Evolutionary conservation across 768 basidiomycete species (phyloP).

Genomic region (Lyophyllum decastes): DNA sequence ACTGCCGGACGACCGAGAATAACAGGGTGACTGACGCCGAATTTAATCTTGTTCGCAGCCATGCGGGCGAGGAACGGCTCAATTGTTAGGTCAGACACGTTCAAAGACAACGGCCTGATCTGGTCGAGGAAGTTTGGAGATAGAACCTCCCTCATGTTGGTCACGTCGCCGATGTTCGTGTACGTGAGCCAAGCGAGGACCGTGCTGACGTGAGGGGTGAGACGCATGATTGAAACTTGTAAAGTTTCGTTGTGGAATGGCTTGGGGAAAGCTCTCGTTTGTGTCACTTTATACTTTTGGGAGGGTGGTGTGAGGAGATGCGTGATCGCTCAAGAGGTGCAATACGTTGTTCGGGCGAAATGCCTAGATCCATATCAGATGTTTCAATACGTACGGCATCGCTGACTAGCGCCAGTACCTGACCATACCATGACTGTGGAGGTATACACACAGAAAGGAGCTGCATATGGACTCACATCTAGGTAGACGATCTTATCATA

Average conservation of each 20-base stretch:
- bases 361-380: neutral
- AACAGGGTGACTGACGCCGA: neutral
- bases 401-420: neutral
- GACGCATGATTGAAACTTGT: neutral
- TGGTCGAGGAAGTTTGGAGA: constrained; percentile 6
- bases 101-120: constrained; percentile 1
- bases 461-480: neutral
- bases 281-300: neutral
- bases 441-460: neutral
- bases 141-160: constrained; percentile 2
- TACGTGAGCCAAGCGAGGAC: constrained; percentile 5
- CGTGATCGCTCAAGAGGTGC: neutral
- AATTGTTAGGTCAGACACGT: neutral
- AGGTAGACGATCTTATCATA: neutral
- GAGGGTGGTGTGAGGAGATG: neutral
- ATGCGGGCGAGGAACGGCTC: constrained; percentile 5
- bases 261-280: neutral
- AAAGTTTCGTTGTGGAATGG: neutral
- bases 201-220: neutral
- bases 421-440: neutral
- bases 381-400: neutral
- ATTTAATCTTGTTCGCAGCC: constrained; percentile 3
- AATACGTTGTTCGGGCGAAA: neutral
- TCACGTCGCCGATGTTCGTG: constrained; percentile 2
- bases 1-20: neutral